Evolutionary conservation across 2,329 filamentous ascomycete species (phyloP), one percentile per base, ranked within the genome.

Genomic region (Hypocrella siamensis): DNA sequence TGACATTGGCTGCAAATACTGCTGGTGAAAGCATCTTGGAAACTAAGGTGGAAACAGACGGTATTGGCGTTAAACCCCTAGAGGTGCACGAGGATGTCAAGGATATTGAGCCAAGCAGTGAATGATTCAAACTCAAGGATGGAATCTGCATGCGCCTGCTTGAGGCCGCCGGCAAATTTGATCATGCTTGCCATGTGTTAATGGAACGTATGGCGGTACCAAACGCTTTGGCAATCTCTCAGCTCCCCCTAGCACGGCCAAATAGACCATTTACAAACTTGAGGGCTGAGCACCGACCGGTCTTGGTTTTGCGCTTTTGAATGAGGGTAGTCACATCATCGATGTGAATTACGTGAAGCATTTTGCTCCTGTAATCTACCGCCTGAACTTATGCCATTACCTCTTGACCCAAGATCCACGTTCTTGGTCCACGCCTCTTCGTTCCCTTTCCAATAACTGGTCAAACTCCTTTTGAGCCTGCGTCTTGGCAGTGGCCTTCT

Each of bases 381-480:
- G 3, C n/a, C n/a, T 11, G 14, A 28, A 5, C n/a, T 24, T 8
- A 24, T 24, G 24, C 22, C 8, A 17, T 30, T 41, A 47, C 22
- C 32, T 41, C 22, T 38, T 40, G 17, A 42, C 31, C 47, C 48
- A 54, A 4, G 45, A 37, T 4, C 33, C 38, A 22, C 31, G 37
- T 17, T 44, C 45, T 31, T 53, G 47, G 4, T 50, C 48, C 4
- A 33, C 35, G 16, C 48, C 50, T 12, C 37, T 44, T 16, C 58
- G 49, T 35, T 68, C 65, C 11, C 52, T 48, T 26, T 68, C 63
- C 3, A 68, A 34, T 35, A 67, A 48, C 15, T 49, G 50, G 36
- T 69, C 65, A 39, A 68, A 69, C 19, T 69, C 62, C 35, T 50
- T 56, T 35, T 69, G 65, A 5, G 65, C 63, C 38, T 62, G 54